A percentile compares a stretch with the other conserved stretches of the same genome.
These are phyloP conservation scores for Agroathelia rolfsii DNA, from an alignment of 1,284 basidiomycete genomes.

Conservation along the genomic window DNA sequence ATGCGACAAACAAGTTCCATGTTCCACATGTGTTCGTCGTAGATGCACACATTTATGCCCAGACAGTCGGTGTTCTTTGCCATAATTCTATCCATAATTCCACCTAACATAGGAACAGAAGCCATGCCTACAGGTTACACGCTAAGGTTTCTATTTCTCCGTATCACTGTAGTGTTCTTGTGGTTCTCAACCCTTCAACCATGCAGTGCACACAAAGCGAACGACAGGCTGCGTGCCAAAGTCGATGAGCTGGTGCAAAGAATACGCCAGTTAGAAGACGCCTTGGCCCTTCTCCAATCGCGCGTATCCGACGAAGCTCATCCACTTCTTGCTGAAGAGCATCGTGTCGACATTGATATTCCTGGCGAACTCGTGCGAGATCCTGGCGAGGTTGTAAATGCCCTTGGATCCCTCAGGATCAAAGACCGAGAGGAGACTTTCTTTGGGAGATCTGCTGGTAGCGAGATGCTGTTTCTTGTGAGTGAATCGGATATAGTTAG, in stretches of 20 bases:
- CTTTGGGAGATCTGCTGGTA: slow-evolving; percentile 58
- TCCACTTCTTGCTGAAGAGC: slow-evolving; percentile 53
- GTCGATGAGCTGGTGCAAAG: slow-evolving; percentile 66
- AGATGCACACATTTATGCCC: slow-evolving; percentile 44
- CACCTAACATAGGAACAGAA: too few relatives aligned
- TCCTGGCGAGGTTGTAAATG: too few relatives aligned
- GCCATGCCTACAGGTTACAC: slow-evolving; percentile 49
- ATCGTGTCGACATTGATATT: slow-evolving; percentile 28
- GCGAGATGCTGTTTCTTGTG: too few relatives aligned
- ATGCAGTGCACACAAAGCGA: neutral
- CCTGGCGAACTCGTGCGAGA: slow-evolving; percentile 15
- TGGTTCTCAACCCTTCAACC: too few relatives aligned
- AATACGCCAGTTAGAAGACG: slow-evolving; percentile 63
- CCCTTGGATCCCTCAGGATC: slow-evolving; percentile 50
- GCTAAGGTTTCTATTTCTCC: slow-evolving; percentile 28
- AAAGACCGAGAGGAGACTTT: slow-evolving; percentile 54
- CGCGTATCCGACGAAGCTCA: slow-evolving; percentile 48
- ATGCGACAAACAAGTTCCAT: slow-evolving; percentile 54
- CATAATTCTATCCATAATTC: too few relatives aligned
- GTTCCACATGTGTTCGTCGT: slow-evolving; percentile 23
- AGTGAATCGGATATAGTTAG: too few relatives aligned
- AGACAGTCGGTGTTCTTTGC: too few relatives aligned
- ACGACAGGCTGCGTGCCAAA: slow-evolving; percentile 55
- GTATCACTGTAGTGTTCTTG: too few relatives aligned
- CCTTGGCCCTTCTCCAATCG: slow-evolving; percentile 52